These are phyloP conservation scores for Hypomyces perniciosus DNA, from an alignment of 2,329 filamentous ascomycete genomes.

Conservation along the genomic window DNA sequence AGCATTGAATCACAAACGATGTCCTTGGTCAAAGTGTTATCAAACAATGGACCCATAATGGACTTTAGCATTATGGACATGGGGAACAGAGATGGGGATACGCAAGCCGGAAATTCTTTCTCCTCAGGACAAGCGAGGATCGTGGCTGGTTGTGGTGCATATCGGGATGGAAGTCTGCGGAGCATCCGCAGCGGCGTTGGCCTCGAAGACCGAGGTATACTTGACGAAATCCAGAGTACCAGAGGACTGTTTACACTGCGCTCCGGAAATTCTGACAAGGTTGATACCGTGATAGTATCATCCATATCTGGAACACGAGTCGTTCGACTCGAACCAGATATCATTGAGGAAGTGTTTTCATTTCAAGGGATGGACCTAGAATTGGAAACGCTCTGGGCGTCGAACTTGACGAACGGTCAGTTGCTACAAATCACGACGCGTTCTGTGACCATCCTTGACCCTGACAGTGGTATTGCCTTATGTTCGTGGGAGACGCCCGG, in stretches of 20 bases:
- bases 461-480: conserved; percentile 47
- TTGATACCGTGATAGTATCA: conserved; percentile 72
- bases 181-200: conserved; percentile 93
- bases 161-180: conserved; percentile 78
- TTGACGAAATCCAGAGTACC: conserved; percentile 72
- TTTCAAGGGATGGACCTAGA: conserved; percentile 66
- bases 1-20: conserved; percentile 40
- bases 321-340: conserved; percentile 66
- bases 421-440: conserved; percentile 72
- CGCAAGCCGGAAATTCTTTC: conserved; percentile 74
- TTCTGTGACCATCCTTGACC: conserved; percentile 56
- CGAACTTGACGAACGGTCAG: conserved; percentile 56
- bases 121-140: conserved; percentile 92
- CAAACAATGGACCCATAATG: conserved; percentile 82
- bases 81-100: conserved; percentile 74
- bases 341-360: conserved; percentile 78
- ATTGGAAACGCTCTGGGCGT: conserved; percentile 64
- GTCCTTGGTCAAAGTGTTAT: conserved; percentile 60
- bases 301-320: conserved; percentile 78
- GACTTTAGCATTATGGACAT: conserved; percentile 97
- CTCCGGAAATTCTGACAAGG: conserved; percentile 35
- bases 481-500: conserved; percentile 51
- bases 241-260: conserved; percentile 66
- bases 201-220: conserved; percentile 75
- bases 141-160: conserved; percentile 87